Conservation (phyloP, 106 monocot species). For the Narthecium ossifragum region DNA sequence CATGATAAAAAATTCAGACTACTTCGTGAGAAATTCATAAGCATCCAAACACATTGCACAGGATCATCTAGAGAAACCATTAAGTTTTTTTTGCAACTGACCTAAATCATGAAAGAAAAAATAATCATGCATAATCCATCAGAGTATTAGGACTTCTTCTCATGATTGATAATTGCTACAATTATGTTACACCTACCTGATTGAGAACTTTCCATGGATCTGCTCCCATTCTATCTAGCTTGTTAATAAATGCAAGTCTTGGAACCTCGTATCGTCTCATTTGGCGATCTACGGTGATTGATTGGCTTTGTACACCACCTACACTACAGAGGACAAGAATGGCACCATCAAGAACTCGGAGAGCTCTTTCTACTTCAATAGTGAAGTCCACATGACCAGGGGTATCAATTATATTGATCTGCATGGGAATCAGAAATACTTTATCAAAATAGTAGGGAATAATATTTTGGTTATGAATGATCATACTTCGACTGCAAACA, state of each 20-base stretch:
- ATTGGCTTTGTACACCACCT: constrained; percentile 97
- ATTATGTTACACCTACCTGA: constrained; percentile 44
- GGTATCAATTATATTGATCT: constrained; percentile 98
- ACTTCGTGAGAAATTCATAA: too few relatives aligned
- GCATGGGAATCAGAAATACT: constrained; percentile 3
- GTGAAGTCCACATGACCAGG: constrained; percentile 99
- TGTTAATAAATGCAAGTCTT: constrained; percentile 92
- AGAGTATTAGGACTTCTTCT: neutral
- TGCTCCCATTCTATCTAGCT: constrained; percentile 98
- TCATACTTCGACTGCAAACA: too few relatives aligned
- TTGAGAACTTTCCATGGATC: constrained; percentile 99
- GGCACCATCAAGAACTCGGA: constrained; percentile 98
- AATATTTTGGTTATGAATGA: too few relatives aligned
- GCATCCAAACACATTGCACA: too few relatives aligned
- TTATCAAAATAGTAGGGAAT: neutral
- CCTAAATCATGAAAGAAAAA: neutral
- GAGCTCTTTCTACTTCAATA: constrained; percentile 95
- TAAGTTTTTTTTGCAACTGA: too few relatives aligned
- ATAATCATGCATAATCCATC: neutral
- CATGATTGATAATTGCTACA: neutral
- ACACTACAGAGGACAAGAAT: constrained; percentile 98
- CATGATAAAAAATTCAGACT: too few relatives aligned
- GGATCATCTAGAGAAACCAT: too few relatives aligned
- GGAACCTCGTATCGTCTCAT: constrained; percentile 99
- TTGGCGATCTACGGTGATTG: constrained; percentile 96